Conservation (phyloP, 495 filamentous ascomycete species). For the Penicillium parvum region DNA sequence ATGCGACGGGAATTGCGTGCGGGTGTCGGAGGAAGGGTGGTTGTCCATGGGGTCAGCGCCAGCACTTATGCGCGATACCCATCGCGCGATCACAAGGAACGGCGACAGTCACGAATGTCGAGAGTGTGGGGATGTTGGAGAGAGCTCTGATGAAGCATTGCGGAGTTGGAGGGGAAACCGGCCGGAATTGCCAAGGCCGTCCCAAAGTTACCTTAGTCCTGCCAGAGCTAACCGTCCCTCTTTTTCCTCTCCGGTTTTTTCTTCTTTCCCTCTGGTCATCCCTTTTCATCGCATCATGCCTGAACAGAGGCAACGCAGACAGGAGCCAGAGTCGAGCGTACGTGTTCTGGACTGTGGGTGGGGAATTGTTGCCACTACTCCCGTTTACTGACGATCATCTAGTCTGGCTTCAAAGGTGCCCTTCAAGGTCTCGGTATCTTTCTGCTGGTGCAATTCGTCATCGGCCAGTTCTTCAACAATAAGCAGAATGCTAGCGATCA, state of each 20-base stretch:
- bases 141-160: background rate
- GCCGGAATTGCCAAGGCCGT: constrained; percentile 20
- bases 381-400: constrained; percentile 23
- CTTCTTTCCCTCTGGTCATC: constrained; percentile 9
- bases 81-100: constrained; percentile 24
- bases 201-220: constrained; percentile 16
- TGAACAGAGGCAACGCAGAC: constrained; percentile 40
- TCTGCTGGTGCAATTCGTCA: constrained; percentile 58
- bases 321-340: constrained; percentile 36
- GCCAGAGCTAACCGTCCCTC: constrained; percentile 4
- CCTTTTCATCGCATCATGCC: constrained; percentile 33
- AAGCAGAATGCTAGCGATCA: constrained; percentile 36
- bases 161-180: constrained; percentile 12
- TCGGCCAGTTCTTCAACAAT: constrained; percentile 54
- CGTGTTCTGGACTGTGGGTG: constrained; percentile 16
- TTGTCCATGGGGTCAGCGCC: constrained; percentile 35
- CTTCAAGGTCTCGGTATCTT: constrained; percentile 69
- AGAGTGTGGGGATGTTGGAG: background rate
- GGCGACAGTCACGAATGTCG: constrained; percentile 2
- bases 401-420: constrained; percentile 52
- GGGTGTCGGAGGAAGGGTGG: constrained; percentile 34
- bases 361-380: background rate
- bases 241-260: constrained; percentile 23
- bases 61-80: constrained; percentile 25
- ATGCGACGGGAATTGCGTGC: constrained; percentile 55